phyloP scores from a whole-genome alignment of 179 eudicot species.

The Silene noctiflora region DNA sequence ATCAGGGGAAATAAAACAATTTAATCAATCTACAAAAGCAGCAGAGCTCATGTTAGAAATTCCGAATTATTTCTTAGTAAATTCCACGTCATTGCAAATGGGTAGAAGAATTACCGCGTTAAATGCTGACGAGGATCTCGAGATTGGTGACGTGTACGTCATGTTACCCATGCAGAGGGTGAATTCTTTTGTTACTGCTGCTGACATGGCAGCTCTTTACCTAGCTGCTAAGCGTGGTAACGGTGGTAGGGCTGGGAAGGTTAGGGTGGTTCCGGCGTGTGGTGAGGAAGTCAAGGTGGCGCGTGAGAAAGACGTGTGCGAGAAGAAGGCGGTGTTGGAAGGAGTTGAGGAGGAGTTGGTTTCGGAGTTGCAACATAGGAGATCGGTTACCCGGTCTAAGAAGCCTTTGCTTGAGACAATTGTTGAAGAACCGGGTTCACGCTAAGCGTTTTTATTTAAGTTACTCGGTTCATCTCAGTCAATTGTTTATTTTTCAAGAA shows the following conservation, averaged over 20 bases:
- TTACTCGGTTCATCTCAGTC: too few species aligned
- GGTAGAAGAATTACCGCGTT: slow-evolving; percentile 62
- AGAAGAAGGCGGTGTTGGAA: slow-evolving; percentile 38
- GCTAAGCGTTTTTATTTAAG: slow-evolving; percentile 2
- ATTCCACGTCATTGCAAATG: slow-evolving; percentile 46
- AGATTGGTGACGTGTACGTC: slow-evolving; percentile 51
- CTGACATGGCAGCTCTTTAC: slow-evolving; percentile 63
- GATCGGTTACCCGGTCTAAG: slow-evolving; percentile 67
- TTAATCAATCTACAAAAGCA: slow-evolving; percentile 50
- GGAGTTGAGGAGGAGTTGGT: slow-evolving; percentile 56
- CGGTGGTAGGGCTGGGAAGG: slow-evolving; percentile 22
- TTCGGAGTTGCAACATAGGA: slow-evolving; percentile 51
- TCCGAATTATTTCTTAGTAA: slow-evolving; percentile 57
- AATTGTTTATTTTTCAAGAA: too few species aligned
- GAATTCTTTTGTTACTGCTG: slow-evolving; percentile 48
- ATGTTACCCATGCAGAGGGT: slow-evolving; percentile 72
- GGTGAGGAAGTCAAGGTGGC: slow-evolving; percentile 27
- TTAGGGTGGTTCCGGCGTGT: slow-evolving; percentile 47
- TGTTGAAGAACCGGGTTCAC: slow-evolving; percentile 59
- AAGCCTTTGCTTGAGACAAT: slow-evolving; percentile 86
- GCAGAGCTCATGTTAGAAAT: slow-evolving; percentile 84
- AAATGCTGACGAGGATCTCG: slow-evolving; percentile 75
- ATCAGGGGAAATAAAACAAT: slow-evolving; percentile 53
- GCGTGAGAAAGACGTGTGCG: slow-evolving; percentile 9
- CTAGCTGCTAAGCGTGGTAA: slow-evolving; percentile 36